Base-by-base conservation (phyloP, 2,329 filamentous ascomycete species). In the Lecanicillium sp. region DNA sequence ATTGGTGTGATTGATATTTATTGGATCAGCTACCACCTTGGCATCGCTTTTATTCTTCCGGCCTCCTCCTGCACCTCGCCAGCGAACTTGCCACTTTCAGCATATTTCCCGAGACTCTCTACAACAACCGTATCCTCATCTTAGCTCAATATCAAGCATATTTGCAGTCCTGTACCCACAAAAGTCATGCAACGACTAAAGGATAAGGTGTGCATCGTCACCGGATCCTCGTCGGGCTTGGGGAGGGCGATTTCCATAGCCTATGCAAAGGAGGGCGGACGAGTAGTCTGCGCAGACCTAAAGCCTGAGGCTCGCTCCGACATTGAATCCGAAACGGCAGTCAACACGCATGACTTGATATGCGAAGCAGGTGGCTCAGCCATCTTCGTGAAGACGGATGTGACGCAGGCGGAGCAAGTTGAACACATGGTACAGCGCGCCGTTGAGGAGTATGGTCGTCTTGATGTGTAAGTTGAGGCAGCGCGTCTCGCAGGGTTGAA, bases 211-310 rank as follows among this genome's bases (percentile, higher is more conserved):
- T 15, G 34, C 17, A 60, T 71, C 17, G 55, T 72, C 5, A 71
- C 68, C 0, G 68, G 68, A 10, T 53, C 63, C 2, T 69, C 66
- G 1, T 68, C 66, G 0, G 68, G 68, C 2, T 49, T 71, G 0
- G 66, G 69, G 1, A 57, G 68, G 4, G 61, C 66, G 1, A 71
- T 72, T n/a, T 53, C 66, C 0, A 44, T 67, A 2, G 58, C 54
- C 3, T 69, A 58, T 45, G 58, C 55, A 2, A 49, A 44, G 3
- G 59, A 69, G 39, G 68, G 66, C 4, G 63, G 65, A 0, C 46
- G 45, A 5, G 46, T 72, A 5, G 57, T 69, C 15, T 69, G 63
- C 25, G 60, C 64, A 1, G 66, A 71, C 42, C 44, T 68, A 0
- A 49, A 44, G 13, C 55, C 50, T 1, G 35, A 45, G 14, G 55